Evolutionary conservation across 345 rosid genomes (phyloP), one percentile per base, ranked within the genome.

Genomic region (Rhizophora mangle): DNA sequence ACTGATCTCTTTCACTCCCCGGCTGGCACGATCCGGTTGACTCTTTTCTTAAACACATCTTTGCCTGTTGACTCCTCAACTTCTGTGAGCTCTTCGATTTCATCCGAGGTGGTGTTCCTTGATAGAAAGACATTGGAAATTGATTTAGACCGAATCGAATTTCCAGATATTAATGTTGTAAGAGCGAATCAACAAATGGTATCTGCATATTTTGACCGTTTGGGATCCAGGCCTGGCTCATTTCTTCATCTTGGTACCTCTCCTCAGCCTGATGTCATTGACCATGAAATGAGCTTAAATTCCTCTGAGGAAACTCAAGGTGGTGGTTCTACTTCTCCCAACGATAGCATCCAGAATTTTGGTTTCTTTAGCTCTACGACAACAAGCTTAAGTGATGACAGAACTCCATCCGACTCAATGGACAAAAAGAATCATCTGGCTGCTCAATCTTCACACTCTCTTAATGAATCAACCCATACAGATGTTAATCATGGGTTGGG

Each of bases 1-100:
- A 95, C 99, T 32, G 99, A 95, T 74, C 92, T 95, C 59, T 86
- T 95, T 72, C 96, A 88, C 60, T 95, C 97, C 13, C 99, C 99
- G 1, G 97, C 97, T 27, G 99, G 97, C 13, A 92, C 92, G n/a
- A 86, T 95, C 64, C 72, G 77, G 51, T 74, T 95, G 62, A 82
- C 95, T 74, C 91, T 94, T 64, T 82, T 82, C 54, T 60, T 87
- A 34, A 81, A 78, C 63, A 70, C 87, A 29, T 75, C 87, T 47
- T 36, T 80, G 53, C 65, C 78, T 75, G 21, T 68, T 65, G 69
- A 76, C 21, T 20, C 75, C 68, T 15, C 60, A 56, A 56, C 74
- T 19, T 6, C 67, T 3, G 29, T 62, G 49, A 78, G 64, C 68
- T 81, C 87, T 59, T 94, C 98, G 2, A 91, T 91, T 47, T 88